Base-by-base conservation (phyloP, 176 grass and related monocot species). In the Bolboschoenus planiculmis region DNA sequence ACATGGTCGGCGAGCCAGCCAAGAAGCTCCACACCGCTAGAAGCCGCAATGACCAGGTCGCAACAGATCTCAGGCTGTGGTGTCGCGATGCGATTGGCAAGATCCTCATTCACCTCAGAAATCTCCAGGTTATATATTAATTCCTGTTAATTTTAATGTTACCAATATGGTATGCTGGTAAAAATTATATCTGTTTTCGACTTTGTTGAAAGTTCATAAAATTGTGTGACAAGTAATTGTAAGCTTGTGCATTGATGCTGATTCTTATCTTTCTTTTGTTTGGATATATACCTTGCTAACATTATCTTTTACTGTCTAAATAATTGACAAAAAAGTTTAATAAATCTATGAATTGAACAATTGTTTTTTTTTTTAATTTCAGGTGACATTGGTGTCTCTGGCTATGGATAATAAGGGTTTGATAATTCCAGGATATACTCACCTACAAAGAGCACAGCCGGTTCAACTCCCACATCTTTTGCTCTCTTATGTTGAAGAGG, bases 61-160 rank as follows among this genome's bases (percentile, higher is more conserved):
- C 94, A 44, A 99, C 92, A 0, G 92, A 99, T 87, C 87, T 99
- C 37, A 92, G 96, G 54, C 71, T 99, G 26, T 99, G 96, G 96
- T 99, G 92, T 51, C 91, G 91, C 43, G 92, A 95, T 79, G 89
- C 96, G 57, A 94, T 95, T 78, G 92, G 92, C 67, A 95, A 93
- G 89, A 95, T 99, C 83, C 88, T 95, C 78, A 90, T 85, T 84
- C 78, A 81, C 77, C 88, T 95, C 80, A 95, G 88, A 78, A 89
- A 91, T 57, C 81, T 99, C 87, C 96, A 99, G 92, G 96, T 99
- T n/a, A n/a, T n/a, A n/a, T n/a, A n/a, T n/a, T n/a, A n/a, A n/a
- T n/a, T n/a, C n/a, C n/a, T n/a, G n/a, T n/a, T n/a, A 46, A 65
- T 83, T 67, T n/a, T 35, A n/a, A 20, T 88, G 16, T 84, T 23